Percentiles rank a stretch among this genome's conserved stretches.
These are phyloP conservation scores for Colletotrichum orchidophilum DNA, from an alignment of 2,329 filamentous ascomycete species.

Conservation along the genomic window DNA sequence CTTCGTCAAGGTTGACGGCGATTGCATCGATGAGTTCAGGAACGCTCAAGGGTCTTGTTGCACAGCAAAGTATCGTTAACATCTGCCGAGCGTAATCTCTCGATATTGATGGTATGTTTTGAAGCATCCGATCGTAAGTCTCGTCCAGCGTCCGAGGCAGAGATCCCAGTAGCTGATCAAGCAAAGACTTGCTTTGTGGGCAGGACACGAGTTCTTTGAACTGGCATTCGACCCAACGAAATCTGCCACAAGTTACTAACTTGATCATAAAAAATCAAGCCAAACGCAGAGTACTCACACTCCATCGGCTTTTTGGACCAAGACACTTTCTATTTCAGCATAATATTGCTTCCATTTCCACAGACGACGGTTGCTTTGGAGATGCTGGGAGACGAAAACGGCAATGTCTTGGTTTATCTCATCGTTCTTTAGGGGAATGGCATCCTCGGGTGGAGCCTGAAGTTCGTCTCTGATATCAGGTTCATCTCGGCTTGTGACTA, in stretches of 20 bases:
- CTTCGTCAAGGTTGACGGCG: neutral
- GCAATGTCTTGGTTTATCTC: neutral
- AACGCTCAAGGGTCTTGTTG: neutral
- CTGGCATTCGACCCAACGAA: neutral
- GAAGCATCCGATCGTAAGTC: slow-evolving; percentile 38
- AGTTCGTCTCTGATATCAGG: neutral
- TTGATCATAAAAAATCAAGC: neutral
- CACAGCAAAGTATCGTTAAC: neutral
- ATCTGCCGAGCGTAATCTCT: neutral
- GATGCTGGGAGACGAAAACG: neutral
- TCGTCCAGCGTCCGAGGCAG: slow-evolving; percentile 40
- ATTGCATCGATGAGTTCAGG: slow-evolving; percentile 2
- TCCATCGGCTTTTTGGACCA: neutral
- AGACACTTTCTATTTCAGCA: neutral
- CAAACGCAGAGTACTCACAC: neutral
- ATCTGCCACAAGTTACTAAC: neutral
- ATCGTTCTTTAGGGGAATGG: neutral
- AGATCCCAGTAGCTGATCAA: slow-evolving; percentile 21
- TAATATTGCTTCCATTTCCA: neutral
- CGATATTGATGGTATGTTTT: neutral
- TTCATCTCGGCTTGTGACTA: neutral
- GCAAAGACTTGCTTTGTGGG: too few species aligned
- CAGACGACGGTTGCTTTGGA: neutral
- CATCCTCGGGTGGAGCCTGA: neutral
- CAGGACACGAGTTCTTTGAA: neutral